Evolutionary conservation across 169 alveolate genomes (phyloP).

Genomic region (Plasmodium chabaudi): DNA sequence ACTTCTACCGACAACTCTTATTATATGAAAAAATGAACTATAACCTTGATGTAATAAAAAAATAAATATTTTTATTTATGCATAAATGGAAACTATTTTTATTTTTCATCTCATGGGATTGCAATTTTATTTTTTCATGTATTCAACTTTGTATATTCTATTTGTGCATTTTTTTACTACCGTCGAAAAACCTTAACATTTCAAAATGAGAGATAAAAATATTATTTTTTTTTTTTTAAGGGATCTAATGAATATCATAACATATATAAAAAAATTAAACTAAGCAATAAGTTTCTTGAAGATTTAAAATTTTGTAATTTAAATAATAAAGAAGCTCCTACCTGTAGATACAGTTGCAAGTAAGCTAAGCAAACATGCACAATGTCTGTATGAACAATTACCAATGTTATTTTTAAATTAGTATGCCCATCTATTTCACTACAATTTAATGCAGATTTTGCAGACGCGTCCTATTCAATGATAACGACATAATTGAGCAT

Average conservation of each 20-base stretch:
- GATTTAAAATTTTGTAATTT: conserved; percentile 23
- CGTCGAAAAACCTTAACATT: no score
- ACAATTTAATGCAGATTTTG: conserved; percentile 5
- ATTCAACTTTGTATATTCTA: no score
- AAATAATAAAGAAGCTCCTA: conserved; percentile 14
- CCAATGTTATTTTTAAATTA: no score
- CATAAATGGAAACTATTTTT: no score
- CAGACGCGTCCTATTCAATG: conserved; percentile 33
- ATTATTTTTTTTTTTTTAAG: conserved; percentile 4
- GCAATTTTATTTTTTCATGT: no score
- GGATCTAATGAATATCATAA: conserved; percentile 42
- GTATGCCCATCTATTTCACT: background rate
- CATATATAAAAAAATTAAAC: conserved; percentile 27
- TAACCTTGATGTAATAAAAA: conserved; percentile 28
- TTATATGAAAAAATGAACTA: conserved; percentile 69
- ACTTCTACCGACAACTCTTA: conserved; percentile 56
- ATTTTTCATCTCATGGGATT: no score
- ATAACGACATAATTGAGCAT: conserved; percentile 39
- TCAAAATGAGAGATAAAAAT: no score
- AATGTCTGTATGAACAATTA: no score
- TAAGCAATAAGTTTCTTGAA: conserved; percentile 7
- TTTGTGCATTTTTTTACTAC: no score
- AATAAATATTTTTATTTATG: background rate
- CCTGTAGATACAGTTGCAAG: conserved; percentile 58
- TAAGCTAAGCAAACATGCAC: conserved; percentile 1